phyloP scores from a whole-genome alignment of 768 basidiomycete genomes.

The Podaxis sp. region DNA sequence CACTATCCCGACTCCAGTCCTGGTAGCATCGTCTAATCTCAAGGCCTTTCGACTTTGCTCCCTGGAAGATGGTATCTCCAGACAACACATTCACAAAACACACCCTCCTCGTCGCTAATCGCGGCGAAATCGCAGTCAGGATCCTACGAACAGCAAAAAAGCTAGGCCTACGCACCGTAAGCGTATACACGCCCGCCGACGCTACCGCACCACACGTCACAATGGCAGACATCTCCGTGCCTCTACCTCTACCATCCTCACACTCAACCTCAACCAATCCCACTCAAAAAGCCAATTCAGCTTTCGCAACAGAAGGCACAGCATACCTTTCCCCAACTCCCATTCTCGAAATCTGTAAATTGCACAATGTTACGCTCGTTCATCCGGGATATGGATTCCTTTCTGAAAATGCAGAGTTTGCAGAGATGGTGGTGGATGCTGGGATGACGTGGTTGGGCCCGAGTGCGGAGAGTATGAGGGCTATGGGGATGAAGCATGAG shows the following conservation, averaged over 20 bases:
- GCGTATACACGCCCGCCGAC: conserved; percentile 60
- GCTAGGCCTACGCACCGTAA: conserved; percentile 51
- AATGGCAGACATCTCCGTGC: conserved; percentile 44
- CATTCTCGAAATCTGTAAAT: conserved; percentile 43
- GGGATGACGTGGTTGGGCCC: conserved; percentile 64
- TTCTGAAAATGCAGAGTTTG: conserved; percentile 61
- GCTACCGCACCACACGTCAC: conserved; percentile 56
- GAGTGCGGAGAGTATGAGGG: conserved; percentile 40
- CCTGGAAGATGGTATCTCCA: neutral
- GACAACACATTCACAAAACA: conserved; percentile 25
- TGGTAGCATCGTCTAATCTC: no score
- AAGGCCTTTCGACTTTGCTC: neutral
- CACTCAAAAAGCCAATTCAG: neutral
- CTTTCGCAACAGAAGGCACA: conserved; percentile 35
- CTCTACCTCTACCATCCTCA: conserved; percentile 31
- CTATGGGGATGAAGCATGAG: conserved; percentile 64
- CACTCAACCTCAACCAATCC: neutral
- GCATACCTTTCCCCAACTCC: conserved; percentile 38
- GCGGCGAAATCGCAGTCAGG: conserved; percentile 70
- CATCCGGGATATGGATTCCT: conserved; percentile 69
- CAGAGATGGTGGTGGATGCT: conserved; percentile 38
- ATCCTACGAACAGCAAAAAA: conserved; percentile 55
- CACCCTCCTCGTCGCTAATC: conserved; percentile 65
- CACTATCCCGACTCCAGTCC: neutral
- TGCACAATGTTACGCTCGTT: conserved; percentile 44